Conservation (phyloP, 768 basidiomycete genomes). For the Phylloporus sp. region DNA sequence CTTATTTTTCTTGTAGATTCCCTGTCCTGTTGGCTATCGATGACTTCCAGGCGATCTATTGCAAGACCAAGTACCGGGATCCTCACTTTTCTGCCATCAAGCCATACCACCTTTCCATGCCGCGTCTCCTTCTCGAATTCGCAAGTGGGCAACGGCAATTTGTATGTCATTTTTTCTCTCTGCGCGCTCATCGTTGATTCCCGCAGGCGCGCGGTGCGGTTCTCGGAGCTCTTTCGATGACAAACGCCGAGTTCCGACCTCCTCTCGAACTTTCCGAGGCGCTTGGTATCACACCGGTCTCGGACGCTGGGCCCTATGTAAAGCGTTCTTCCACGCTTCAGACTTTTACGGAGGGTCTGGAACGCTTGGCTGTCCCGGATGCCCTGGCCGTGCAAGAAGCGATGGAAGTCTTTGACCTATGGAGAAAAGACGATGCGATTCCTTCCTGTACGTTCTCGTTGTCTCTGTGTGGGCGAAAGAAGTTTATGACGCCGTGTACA, state of each 20-base stretch:
- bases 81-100: slow-evolving; percentile 65
- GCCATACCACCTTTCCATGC: slow-evolving; percentile 74
- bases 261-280: slow-evolving; percentile 63
- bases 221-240: slow-evolving; percentile 61
- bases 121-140: slow-evolving; percentile 72
- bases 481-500: slow-evolving; percentile 11
- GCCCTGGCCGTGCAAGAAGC: slow-evolving; percentile 64
- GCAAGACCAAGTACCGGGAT: slow-evolving; percentile 62
- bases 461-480: neutral
- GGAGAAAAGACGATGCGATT: slow-evolving; percentile 59
- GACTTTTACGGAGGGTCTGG: slow-evolving; percentile 51
- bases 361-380: slow-evolving; percentile 49
- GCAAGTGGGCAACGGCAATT: slow-evolving; percentile 65
- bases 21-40: slow-evolving; percentile 85
- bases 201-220: slow-evolving; percentile 63
- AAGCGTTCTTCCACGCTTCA: slow-evolving; percentile 46
- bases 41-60: slow-evolving; percentile 80
- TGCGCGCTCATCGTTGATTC: neutral
- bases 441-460: slow-evolving; percentile 38
- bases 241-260: slow-evolving; percentile 52
- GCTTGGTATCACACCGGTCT: slow-evolving; percentile 43
- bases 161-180: slow-evolving; percentile 42
- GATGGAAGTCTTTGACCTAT: slow-evolving; percentile 67
- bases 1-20: slow-evolving; percentile 37
- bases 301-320: slow-evolving; percentile 49